These are phyloP conservation scores for Eremochloa ophiuroides DNA, from an alignment of 176 grass and related monocot genomes.

Conservation along the genomic window DNA sequence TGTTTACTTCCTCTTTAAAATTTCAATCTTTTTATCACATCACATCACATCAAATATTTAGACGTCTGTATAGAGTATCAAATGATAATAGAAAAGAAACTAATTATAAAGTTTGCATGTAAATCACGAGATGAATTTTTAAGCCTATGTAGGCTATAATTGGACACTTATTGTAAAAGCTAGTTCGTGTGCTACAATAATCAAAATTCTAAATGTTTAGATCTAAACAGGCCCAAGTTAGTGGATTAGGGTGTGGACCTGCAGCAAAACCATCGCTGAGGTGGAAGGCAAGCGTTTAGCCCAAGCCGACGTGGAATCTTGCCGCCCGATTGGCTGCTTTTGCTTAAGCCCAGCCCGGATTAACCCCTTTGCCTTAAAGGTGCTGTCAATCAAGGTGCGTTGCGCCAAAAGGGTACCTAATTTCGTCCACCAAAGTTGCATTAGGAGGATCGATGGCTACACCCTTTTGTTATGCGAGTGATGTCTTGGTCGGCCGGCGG, in stretches of 20 bases:
- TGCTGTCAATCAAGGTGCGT: not conserved
- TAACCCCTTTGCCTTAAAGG: not conserved
- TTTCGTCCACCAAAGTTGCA: conserved; percentile 32
- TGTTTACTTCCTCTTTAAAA: too few species aligned
- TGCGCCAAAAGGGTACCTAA: conserved; percentile 39
- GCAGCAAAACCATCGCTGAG: not conserved
- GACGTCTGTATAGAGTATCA: too few species aligned
- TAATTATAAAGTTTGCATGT: too few species aligned
- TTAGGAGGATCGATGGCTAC: not conserved
- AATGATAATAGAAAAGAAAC: too few species aligned
- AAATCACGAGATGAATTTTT: too few species aligned
- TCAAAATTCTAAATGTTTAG: too few species aligned
- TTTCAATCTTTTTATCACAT: too few species aligned
- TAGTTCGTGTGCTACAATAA: too few species aligned
- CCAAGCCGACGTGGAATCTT: conserved; percentile 9
- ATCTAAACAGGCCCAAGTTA: too few species aligned
- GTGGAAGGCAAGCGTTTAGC: not conserved
- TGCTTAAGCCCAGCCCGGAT: not conserved
- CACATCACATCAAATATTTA: too few species aligned
- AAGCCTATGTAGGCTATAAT: too few species aligned
- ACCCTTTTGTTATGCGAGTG: not conserved
- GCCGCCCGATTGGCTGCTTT: not conserved
- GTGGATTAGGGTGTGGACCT: not conserved
- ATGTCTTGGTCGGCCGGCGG: conserved; percentile 13
- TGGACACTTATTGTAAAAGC: too few species aligned